Base-by-base conservation (phyloP, 1,284 basidiomycete genomes). In the Inonotus obliquus region DNA sequence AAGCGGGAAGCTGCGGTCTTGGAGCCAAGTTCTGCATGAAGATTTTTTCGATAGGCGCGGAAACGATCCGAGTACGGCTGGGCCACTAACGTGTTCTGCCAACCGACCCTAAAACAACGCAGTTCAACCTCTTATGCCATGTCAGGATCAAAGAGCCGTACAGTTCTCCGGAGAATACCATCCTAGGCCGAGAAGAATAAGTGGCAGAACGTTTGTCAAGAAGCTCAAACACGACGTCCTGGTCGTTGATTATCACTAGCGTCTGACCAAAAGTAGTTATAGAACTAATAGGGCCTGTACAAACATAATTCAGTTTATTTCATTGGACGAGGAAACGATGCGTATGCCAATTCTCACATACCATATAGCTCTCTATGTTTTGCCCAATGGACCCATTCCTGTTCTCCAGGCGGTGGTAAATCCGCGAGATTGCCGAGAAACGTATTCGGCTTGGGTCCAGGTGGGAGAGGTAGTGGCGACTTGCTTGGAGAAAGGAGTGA, bases 181-280 rank as follows among this genome's bases (percentile, higher is more conserved):
- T 41, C 19, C 19, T 63, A 1, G 75, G 75, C 39, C 80, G 73
- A 70, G 80, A 79, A 38, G 80, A 81, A 67, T 81, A 81, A 48
- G 79, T 77, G 4, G 76, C 69, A 61, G 79, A 76, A 57, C 76
- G 73, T 67, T 76, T 80, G 53, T 81, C 80, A 32, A 81, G 68
- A 25, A 81, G 71, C 63, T 81, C 79, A 38, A 74, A 71, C 38
- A 75, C 75, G 23, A 72, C 72, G 63, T 77, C 69, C 57, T 76
- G 63, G 65, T 72, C 72, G 69, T 75, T 78, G 53, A 82, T 65
- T 57, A 82, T 71, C 48, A 82, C 64, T 66, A 80, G 73, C 0
- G 76, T 71, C 62, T 77, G 74, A 27, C 75, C 73, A 55, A 81
- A 72, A 38, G 79, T 66, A 29, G 69, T 70, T 45, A 79, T 63